phyloP scores from a whole-genome alignment of 75 land plant genomes.

The Ceratopteris richardii region DNA sequence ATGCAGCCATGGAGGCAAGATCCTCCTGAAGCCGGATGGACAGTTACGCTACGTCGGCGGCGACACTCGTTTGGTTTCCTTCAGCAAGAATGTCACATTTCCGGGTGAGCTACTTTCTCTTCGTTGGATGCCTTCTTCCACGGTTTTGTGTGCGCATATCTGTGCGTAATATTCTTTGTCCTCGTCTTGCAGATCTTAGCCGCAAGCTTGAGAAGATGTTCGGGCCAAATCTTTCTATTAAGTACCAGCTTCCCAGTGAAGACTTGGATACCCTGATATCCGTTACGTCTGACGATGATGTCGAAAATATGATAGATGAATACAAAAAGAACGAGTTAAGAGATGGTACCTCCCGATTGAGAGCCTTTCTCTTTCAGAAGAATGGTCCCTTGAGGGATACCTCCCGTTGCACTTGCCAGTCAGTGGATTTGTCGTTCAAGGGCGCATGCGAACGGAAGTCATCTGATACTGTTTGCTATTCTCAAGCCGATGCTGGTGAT shows the following conservation, averaged over 20 bases:
- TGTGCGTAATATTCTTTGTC: no score
- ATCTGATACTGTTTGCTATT: background rate
- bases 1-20: no score
- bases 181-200: no score
- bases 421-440: background rate
- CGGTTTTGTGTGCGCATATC: no score
- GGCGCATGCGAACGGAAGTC: background rate
- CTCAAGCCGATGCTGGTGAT: background rate
- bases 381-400: background rate
- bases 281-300: constrained; percentile 56
- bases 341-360: constrained; percentile 31
- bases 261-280: constrained; percentile 72
- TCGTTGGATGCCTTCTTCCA: no score
- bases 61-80: no score
- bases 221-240: constrained; percentile 28
- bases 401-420: background rate
- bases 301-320: constrained; percentile 69
- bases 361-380: constrained; percentile 48
- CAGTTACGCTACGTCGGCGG: no score
- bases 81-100: no score
- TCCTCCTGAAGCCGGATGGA: no score
- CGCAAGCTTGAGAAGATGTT: no score
- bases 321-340: constrained; percentile 39
- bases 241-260: constrained; percentile 74
- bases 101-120: no score